Conservation (phyloP, 495 filamentous ascomycete species). For the Aspergillus baeticus region DNA sequence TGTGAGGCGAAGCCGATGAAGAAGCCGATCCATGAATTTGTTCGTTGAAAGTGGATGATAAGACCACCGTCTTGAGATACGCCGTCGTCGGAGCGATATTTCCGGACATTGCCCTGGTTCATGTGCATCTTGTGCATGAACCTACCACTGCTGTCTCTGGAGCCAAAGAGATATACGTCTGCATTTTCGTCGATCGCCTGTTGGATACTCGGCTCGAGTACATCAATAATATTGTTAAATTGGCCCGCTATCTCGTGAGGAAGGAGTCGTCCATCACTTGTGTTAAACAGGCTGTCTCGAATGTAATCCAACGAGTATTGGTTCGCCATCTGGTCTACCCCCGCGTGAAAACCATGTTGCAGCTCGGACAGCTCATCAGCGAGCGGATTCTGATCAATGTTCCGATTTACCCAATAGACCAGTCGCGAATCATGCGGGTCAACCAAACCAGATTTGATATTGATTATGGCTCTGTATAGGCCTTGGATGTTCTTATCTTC, state of each 20-base stretch:
- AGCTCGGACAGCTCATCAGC: neutral
- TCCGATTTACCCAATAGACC: slow-evolving; percentile 6
- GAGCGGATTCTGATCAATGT: neutral
- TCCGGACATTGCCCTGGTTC: slow-evolving; percentile 35
- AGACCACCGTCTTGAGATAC: slow-evolving; percentile 35
- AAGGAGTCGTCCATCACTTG: slow-evolving; percentile 24
- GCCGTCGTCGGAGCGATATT: slow-evolving; percentile 29
- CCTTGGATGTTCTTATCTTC: neutral
- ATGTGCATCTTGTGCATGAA: slow-evolving; percentile 40
- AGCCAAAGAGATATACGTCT: slow-evolving; percentile 30
- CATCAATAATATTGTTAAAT: slow-evolving; percentile 32
- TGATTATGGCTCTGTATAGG: neutral
- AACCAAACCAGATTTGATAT: neutral
- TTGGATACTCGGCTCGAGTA: slow-evolving; percentile 27
- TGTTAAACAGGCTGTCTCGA: slow-evolving; percentile 24
- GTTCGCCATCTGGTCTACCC: neutral
- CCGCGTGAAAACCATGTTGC: neutral
- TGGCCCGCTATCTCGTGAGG: slow-evolving; percentile 22
- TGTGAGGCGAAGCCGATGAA: slow-evolving; percentile 37
- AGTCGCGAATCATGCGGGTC: slow-evolving; percentile 3
- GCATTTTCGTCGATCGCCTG: slow-evolving; percentile 26
- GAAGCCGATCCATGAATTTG: slow-evolving; percentile 31
- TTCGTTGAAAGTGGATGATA: slow-evolving; percentile 25
- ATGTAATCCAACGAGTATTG: slow-evolving; percentile 32
- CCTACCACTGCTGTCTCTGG: slow-evolving; percentile 13